A percentile compares a stretch with the other conserved stretches of the same genome.
phyloP scores from a whole-genome alignment of 768 basidiomycete species.

The Hygrophoropsis aurantiaca region DNA sequence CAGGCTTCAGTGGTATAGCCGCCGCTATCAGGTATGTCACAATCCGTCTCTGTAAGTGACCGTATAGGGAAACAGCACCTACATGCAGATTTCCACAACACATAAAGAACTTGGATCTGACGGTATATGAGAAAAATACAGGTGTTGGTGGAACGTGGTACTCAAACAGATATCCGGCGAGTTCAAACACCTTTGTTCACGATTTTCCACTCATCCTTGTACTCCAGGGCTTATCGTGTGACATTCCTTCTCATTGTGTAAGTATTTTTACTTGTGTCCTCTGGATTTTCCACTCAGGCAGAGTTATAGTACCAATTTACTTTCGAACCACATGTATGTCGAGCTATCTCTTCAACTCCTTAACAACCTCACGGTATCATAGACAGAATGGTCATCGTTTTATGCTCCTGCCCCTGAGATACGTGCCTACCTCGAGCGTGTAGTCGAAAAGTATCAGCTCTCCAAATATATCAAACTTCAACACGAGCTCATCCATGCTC shows the following conservation, averaged over 20 bases:
- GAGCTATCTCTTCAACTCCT: background rate
- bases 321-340: constrained; percentile 50
- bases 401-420: constrained; percentile 64
- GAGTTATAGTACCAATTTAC: constrained; percentile 53
- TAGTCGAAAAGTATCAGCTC: constrained; percentile 59
- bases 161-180: constrained; percentile 53
- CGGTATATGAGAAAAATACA: constrained; percentile 59
- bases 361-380: background rate
- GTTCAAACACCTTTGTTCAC: background rate
- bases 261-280: constrained; percentile 14
- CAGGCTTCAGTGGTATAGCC: constrained; percentile 59
- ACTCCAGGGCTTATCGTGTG: constrained; percentile 55
- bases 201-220: background rate
- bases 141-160: constrained; percentile 66
- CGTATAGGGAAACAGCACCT: constrained; percentile 3
- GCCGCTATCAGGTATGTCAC: constrained; percentile 51
- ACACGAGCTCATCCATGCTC: constrained; percentile 53
- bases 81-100: constrained; percentile 47
- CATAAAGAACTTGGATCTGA: constrained; percentile 52
- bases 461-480: constrained; percentile 51
- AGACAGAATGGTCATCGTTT: constrained; percentile 62
- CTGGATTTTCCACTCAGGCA: background rate
- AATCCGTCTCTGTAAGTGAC: background rate
- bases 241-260: constrained; percentile 58
- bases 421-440: constrained; percentile 47